Base-by-base conservation (phyloP, 108 stramenopile species). In the Fistulifera pelliculosa region DNA sequence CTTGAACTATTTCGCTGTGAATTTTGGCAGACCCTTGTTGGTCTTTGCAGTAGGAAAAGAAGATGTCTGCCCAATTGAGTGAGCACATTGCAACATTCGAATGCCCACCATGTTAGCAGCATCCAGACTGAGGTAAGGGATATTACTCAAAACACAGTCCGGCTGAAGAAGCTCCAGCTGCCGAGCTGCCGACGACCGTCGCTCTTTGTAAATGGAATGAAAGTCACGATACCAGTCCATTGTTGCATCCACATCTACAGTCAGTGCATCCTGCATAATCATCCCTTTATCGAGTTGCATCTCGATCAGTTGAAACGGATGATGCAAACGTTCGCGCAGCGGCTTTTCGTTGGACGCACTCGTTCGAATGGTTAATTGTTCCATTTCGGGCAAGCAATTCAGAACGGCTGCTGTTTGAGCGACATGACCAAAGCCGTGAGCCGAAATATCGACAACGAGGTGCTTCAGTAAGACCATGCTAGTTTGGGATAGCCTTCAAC, bases 51-150 rank as follows among this genome's bases (percentile, higher is more conserved):
- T 60, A 60, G 3, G 49, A 26, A 11, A 24, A 1, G 5, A 60
- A 60, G 47, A 60, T 60, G 19, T 60, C 59, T 7, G 59, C 59
- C 59, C 59, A 60, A 60, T 60, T 60, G 14, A 60, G 49, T 1
- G 31, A 38, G 24, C 59, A 60, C 48, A 60, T 24, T 8, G 48
- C 59, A 18, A 60, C 59, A 22, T 23, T 22, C 11, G 45, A n/a
- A 60, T 35, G 1, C 59, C 59, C 27, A 60, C 47, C 7, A 60
- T 18, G 10, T n/a, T 16, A 21, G 59, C 47, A 21, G 59, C 59
- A 17, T 60, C 59, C 1, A 60, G 23, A 25, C 28, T 26, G 18
- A 60, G 24, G 19, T 51, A 60, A 17, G 59, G 59, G 23, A 60
- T 27, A 19, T 60, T 22, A 25, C 59, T 27, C 14, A 60, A 50